Conservation (phyloP, 495 filamentous ascomycete species). For the Daldinia loculata region DNA sequence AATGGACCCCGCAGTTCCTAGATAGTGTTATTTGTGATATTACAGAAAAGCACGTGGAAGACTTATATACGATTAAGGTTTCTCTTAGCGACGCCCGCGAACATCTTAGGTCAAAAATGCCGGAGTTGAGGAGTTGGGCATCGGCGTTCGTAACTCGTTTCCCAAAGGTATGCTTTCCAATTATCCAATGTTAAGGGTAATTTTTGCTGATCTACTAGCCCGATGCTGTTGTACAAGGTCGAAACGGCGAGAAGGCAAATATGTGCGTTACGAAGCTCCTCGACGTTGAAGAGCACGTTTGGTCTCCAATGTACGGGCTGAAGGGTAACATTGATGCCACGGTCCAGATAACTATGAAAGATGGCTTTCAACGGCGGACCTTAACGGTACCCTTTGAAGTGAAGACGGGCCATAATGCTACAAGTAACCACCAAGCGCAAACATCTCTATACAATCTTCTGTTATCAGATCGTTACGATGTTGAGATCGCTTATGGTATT, state of each 20-base stretch:
- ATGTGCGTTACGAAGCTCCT: slow-evolving; percentile 92
- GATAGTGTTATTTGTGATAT: slow-evolving; percentile 68
- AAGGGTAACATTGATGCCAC: slow-evolving; percentile 99
- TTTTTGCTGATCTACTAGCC: slow-evolving; percentile 55
- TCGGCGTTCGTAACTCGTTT: slow-evolving; percentile 74
- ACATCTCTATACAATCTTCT: slow-evolving; percentile 94
- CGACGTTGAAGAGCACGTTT: slow-evolving; percentile 96
- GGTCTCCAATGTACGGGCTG: slow-evolving; percentile 96
- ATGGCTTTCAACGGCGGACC: slow-evolving; percentile 66
- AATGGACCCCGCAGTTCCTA: slow-evolving; percentile 78
- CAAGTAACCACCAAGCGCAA: slow-evolving; percentile 84
- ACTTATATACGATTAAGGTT: slow-evolving; percentile 83
- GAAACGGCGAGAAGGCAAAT: slow-evolving; percentile 72
- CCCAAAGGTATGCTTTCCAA: slow-evolving; percentile 66
- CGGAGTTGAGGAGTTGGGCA: slow-evolving; percentile 83
- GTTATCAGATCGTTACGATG: slow-evolving; percentile 92
- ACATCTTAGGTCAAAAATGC: slow-evolving; percentile 80
- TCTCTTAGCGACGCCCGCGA: slow-evolving; percentile 73
- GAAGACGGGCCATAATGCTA: slow-evolving; percentile 88
- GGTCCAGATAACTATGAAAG: slow-evolving; percentile 84
- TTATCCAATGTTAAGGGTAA: background rate
- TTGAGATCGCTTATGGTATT: slow-evolving; percentile 86
- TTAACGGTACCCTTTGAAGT: slow-evolving; percentile 92
- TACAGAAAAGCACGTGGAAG: slow-evolving; percentile 77
- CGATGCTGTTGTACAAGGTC: slow-evolving; percentile 78